Evolutionary conservation across 73 alveolate species (phyloP).

Genomic region (Effrenium voratum): DNA sequence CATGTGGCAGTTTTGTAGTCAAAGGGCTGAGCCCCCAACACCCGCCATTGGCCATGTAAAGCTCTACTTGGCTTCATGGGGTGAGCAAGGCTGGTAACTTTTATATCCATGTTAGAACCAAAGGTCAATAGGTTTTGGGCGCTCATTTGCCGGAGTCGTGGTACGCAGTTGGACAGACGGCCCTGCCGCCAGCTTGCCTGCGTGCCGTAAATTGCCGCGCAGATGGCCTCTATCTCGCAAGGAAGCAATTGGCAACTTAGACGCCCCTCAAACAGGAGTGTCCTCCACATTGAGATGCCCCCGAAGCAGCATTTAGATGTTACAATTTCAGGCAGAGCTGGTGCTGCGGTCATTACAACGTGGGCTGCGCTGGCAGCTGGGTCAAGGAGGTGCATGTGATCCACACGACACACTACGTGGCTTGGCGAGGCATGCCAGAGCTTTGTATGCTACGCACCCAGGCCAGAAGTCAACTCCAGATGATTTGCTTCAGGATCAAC

Average conservation of each 20-base stretch:
- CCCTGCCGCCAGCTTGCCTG: not conserved
- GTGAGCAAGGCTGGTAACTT: too few species aligned
- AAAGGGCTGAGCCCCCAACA: too few species aligned
- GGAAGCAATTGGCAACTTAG: not conserved
- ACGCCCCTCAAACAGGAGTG: not conserved
- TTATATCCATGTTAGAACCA: too few species aligned
- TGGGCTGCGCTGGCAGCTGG: constrained; percentile 54
- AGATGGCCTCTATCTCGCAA: not conserved
- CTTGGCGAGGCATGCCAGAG: too few species aligned
- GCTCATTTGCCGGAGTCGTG: not conserved
- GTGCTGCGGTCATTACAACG: constrained; percentile 39
- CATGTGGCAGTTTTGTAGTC: too few species aligned
- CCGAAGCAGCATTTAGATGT: not conserved
- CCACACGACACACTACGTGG: constrained; percentile 2
- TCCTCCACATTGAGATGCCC: not conserved
- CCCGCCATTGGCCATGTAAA: too few species aligned
- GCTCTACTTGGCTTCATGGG: too few species aligned
- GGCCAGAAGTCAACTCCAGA: too few species aligned
- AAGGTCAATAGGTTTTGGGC: too few species aligned
- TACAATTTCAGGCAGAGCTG: constrained; percentile 12
- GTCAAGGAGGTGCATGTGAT: constrained; percentile 4
- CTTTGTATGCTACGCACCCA: too few species aligned
- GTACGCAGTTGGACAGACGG: not conserved
- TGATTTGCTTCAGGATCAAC: too few species aligned
- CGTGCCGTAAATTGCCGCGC: not conserved